Evolutionary conservation across 176 grass and related monocot species (phyloP).

Genomic region (Avena atlantica): DNA sequence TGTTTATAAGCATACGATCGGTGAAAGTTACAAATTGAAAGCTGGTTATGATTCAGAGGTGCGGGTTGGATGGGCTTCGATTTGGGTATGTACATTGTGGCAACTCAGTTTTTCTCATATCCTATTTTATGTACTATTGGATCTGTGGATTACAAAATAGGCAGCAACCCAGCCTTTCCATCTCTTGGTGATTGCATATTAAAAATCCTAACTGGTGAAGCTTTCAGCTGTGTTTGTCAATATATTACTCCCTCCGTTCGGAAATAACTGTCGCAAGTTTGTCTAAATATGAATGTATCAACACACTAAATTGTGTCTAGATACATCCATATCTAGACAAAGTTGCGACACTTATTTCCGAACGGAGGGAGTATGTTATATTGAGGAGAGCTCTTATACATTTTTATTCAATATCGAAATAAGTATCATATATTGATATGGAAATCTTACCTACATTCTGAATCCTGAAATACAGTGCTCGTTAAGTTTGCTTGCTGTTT

Average conservation of each 20-base stretch:
- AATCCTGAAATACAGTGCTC: background rate
- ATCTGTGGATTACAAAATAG: constrained; percentile 11
- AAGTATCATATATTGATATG: background rate
- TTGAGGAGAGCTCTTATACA: background rate
- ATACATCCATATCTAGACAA: no score
- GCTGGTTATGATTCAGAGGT: constrained; percentile 91
- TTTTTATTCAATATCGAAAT: constrained; percentile 1
- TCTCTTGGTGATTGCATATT: background rate
- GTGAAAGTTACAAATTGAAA: constrained; percentile 89
- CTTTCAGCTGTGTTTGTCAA: background rate
- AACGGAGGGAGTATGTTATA: background rate
- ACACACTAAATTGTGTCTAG: no score
- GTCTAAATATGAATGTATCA: no score
- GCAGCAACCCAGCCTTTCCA: constrained; percentile 6
- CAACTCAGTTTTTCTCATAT: constrained; percentile 29
- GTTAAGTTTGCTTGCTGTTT: constrained; percentile 2
- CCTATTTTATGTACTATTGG: constrained; percentile 39
- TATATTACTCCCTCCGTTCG: no score
- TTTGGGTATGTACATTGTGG: constrained; percentile 71
- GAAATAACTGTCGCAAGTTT: no score
- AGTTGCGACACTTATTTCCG: no score
- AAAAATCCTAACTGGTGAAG: background rate
- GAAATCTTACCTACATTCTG: background rate
- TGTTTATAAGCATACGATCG: constrained; percentile 83
- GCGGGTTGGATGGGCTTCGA: constrained; percentile 80